phyloP scores from a whole-genome alignment of 2,329 filamentous ascomycete species.

The Phoma sp. region DNA sequence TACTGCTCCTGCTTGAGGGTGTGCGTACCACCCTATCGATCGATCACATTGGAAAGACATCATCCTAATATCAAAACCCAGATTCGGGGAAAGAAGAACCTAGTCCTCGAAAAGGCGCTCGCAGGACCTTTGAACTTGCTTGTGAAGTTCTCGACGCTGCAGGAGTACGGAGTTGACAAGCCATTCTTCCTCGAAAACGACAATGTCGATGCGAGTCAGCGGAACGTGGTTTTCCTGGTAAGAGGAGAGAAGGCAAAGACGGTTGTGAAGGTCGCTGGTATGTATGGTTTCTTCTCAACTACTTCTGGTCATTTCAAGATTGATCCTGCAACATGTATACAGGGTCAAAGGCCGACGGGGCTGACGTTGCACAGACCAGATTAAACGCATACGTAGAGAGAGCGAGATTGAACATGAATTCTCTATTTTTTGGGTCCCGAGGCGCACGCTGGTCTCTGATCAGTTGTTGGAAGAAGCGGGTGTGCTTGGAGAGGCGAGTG shows the following conservation, averaged over 20 bases:
- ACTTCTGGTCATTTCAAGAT: neutral
- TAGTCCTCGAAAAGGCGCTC: conserved; percentile 89
- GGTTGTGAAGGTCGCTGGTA: conserved; percentile 87
- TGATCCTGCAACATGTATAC: neutral
- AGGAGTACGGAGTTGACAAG: conserved; percentile 97
- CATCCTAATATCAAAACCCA: conserved; percentile 53
- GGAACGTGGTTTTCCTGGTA: conserved; percentile 92
- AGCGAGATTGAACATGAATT: conserved; percentile 93
- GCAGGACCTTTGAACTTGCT: conserved; percentile 89
- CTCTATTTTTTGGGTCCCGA: conserved; percentile 93
- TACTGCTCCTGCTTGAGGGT: conserved; percentile 89
- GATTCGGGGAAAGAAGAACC: conserved; percentile 98
- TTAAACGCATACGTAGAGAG: conserved; percentile 85
- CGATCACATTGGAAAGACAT: conserved; percentile 32
- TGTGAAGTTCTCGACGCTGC: conserved; percentile 91
- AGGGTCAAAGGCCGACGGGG: neutral
- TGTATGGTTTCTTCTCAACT: conserved; percentile 17
- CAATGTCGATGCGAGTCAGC: conserved; percentile 92
- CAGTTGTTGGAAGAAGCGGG: conserved; percentile 91
- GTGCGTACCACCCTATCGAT: conserved; percentile 66
- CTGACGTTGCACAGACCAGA: conserved; percentile 69
- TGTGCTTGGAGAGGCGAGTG: conserved; percentile 88
- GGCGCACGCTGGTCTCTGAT: conserved; percentile 89
- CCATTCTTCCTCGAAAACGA: conserved; percentile 96
- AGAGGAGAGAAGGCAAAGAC: conserved; percentile 87